Conservation (phyloP, 176 grass and related monocot genomes). For the Rhynchospora tenuis region DNA sequence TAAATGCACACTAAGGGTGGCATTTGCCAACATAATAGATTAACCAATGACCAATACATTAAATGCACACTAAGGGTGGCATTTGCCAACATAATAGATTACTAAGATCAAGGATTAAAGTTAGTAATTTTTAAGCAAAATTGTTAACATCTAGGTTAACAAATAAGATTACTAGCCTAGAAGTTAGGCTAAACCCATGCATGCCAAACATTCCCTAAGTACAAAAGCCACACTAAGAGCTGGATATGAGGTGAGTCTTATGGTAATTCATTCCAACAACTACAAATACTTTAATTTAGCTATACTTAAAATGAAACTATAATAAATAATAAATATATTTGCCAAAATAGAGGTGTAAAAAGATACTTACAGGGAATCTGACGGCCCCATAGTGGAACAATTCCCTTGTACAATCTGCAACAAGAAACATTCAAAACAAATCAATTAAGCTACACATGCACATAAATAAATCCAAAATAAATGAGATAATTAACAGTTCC, state of each 20-base stretch:
- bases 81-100: no score
- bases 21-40: no score
- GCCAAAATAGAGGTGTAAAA: not conserved
- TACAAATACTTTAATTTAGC: not conserved
- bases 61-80: no score
- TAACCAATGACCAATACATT: no score
- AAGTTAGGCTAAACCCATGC: no score
- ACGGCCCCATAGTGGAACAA: constrained; percentile 86
- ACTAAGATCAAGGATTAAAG: no score
- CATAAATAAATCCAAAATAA: not conserved
- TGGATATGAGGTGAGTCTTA: not conserved
- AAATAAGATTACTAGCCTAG: no score
- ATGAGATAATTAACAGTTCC: not conserved
- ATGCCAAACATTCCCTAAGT: no score
- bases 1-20: no score
- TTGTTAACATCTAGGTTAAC: no score
- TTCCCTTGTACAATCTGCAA: constrained; percentile 77
- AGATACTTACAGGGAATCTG: constrained; percentile 78
- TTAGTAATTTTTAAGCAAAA: no score
- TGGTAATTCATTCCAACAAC: not conserved
- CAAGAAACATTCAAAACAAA: not conserved
- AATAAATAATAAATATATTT: not conserved
- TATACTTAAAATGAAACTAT: not conserved
- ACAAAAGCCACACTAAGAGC: not conserved
- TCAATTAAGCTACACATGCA: not conserved